Evolutionary conservation across 768 basidiomycete species (phyloP).

Genomic region (Hydnomerulius pinastri): DNA sequence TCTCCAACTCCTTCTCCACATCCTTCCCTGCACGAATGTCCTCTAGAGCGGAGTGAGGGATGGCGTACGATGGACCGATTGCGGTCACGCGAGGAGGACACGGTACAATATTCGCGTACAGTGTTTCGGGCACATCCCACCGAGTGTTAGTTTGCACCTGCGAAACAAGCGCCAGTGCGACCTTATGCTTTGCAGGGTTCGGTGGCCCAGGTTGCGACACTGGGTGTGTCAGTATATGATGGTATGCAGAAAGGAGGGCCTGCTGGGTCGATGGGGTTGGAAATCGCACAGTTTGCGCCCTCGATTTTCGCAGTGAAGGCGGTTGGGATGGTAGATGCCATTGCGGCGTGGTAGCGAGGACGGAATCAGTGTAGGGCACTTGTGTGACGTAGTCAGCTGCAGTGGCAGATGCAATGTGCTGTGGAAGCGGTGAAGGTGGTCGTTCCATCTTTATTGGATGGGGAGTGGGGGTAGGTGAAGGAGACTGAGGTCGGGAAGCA

Average conservation of each 20-base stretch:
- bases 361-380: conserved; percentile 74
- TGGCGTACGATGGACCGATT: conserved; percentile 68
- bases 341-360: conserved; percentile 61
- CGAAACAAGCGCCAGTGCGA: conserved; percentile 69
- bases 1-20: conserved; percentile 56
- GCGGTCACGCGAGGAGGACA: conserved; percentile 61
- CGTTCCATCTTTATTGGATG: conserved; percentile 32
- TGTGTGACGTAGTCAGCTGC: conserved; percentile 72
- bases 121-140: conserved; percentile 69
- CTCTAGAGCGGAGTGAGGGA: conserved; percentile 40
- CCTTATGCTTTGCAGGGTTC: conserved; percentile 68
- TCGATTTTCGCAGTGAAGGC: conserved; percentile 25
- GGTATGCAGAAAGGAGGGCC: conserved; percentile 68
- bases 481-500: conserved; percentile 22
- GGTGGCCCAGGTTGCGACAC: conserved; percentile 49
- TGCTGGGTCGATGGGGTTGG: conserved; percentile 61
- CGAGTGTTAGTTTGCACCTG: conserved; percentile 58
- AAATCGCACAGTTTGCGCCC: conserved; percentile 29
- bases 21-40: conserved; percentile 41
- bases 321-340: conserved; percentile 65
- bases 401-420: conserved; percentile 39
- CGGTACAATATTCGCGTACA: conserved; percentile 60
- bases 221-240: conserved; percentile 75
- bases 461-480: conserved; percentile 42
- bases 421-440: conserved; percentile 44